Evolutionary conservation across 1,284 basidiomycete species (phyloP), one percentile per base, ranked within the genome.

Genomic region (Sutorius eximius): DNA sequence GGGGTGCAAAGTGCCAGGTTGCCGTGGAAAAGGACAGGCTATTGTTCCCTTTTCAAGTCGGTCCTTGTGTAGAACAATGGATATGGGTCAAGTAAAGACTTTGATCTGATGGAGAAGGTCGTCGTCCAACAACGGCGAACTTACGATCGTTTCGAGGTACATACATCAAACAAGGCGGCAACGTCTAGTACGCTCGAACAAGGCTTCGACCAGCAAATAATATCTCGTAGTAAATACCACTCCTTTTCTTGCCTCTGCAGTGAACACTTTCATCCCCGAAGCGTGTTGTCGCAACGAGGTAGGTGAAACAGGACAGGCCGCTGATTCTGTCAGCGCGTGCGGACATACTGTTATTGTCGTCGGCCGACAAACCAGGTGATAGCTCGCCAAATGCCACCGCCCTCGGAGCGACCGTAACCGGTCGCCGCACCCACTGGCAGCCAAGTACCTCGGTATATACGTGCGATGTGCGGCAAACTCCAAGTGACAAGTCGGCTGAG

Each of bases 121-220:
- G 48, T 52, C 32, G 46, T 44, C 43, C 33, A 15, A 43, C 43
- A 46, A 57, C 55, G 38, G 10, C 8, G 6, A 10, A 51, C n/a
- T n/a, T n/a, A 52, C 38, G 34, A 50, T 27, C 11, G 45, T 46
- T 37, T 18, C 11, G 3, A 36, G 30, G 48, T 9, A 34, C 24
- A 24, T n/a, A n/a, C n/a, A n/a, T n/a, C n/a, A n/a, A n/a, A n/a
- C n/a, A n/a, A n/a, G n/a, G n/a, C 22, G 22, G 2, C 22, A 24
- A 24, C 22, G 22, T 24, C 22, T 27, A 27, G 24, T 27, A 27
- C 5, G 20, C 20, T 40, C 20, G 3, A 15, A 22, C 38, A 36
- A 27, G 24, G 5, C 24, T 16, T 36, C 34, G 33, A n/a, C n/a
- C n/a, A n/a, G n/a, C n/a, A n/a, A n/a, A n/a, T n/a, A n/a, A 36